These are phyloP conservation scores for Haberlea rhodopensis DNA, from an alignment of 257 asterid genomes.

Conservation along the genomic window DNA sequence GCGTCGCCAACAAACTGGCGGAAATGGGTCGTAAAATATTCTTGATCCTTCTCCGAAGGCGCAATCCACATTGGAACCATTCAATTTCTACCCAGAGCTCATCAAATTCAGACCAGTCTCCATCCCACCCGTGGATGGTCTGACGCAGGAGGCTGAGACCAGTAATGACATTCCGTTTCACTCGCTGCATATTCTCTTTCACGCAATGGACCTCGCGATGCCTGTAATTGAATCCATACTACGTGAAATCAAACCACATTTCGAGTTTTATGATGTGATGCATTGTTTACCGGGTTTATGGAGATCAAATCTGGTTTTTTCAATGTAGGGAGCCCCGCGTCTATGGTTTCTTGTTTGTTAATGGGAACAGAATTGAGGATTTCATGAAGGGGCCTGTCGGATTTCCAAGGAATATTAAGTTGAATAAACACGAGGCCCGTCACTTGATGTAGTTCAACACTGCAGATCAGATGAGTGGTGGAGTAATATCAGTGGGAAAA, in stretches of 20 bases:
- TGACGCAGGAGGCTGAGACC: conserved; percentile 46
- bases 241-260: conserved; percentile 30
- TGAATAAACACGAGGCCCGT: conserved; percentile 17
- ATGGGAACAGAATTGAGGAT: conserved; percentile 6
- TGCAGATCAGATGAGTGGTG: conserved; percentile 1
- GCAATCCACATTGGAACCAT: conserved; percentile 9
- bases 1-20: conserved; percentile 47
- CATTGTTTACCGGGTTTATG: conserved; percentile 44
- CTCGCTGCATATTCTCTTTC: conserved; percentile 23
- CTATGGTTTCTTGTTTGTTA: conserved; percentile 31
- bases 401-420: conserved; percentile 25
- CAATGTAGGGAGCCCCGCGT: conserved; percentile 31
- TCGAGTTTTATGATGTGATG: conserved; percentile 44
- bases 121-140: conserved; percentile 48
- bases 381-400: conserved; percentile 23
- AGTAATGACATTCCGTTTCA: conserved; percentile 40
- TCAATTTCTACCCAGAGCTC: conserved; percentile 38
- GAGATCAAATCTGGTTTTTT: conserved; percentile 43
- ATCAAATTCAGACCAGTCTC: conserved; percentile 35
- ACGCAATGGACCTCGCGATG: conserved; percentile 46
- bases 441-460: background rate
- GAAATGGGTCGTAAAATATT: conserved; percentile 43
- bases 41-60: conserved; percentile 38
- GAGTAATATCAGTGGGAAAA: conserved; percentile 17
- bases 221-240: conserved; percentile 35